A percentile compares a stretch with the other conserved stretches of the same genome.
phyloP scores from a whole-genome alignment of 495 filamentous ascomycete genomes.

The Amniculicola lignicola region DNA sequence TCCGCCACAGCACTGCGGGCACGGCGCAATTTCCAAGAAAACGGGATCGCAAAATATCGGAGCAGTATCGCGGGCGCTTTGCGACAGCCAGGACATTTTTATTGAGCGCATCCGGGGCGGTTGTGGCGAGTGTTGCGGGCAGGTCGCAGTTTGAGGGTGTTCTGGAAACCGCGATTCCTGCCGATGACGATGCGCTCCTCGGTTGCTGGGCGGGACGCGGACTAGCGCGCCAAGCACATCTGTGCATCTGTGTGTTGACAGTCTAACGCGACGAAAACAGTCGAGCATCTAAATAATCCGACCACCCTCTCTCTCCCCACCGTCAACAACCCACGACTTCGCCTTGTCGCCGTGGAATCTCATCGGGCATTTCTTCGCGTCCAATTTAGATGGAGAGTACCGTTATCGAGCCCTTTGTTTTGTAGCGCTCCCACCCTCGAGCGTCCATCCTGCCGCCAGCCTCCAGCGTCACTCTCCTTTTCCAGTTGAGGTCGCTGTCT shows the following conservation, averaged over 20 bases:
- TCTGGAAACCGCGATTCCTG: not conserved
- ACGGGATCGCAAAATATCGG: too few relatives aligned
- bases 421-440: conserved; percentile 17
- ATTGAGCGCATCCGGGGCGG: not conserved
- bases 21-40: too few relatives aligned
- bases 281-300: too few relatives aligned
- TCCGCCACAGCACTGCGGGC: too few relatives aligned
- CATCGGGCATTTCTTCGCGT: conserved; percentile 26
- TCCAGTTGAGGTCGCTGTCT: not conserved
- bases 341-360: conserved; percentile 9
- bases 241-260: too few relatives aligned
- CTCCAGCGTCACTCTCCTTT: conserved; percentile 19
- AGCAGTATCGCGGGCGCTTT: too few relatives aligned
- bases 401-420: conserved; percentile 28
- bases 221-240: too few relatives aligned
- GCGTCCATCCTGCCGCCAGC: conserved; percentile 4
- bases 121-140: not conserved
- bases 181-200: too few relatives aligned
- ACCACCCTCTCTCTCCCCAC: too few relatives aligned
- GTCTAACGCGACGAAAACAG: too few relatives aligned
- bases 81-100: not conserved
- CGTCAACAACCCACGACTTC: conserved; percentile 17
- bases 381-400: conserved; percentile 33
- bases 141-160: not conserved
- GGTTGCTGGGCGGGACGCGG: too few relatives aligned